These are phyloP conservation scores for Sclerotinia trifoliorum DNA, from an alignment of 2,329 filamentous ascomycete species.

Conservation along the genomic window DNA sequence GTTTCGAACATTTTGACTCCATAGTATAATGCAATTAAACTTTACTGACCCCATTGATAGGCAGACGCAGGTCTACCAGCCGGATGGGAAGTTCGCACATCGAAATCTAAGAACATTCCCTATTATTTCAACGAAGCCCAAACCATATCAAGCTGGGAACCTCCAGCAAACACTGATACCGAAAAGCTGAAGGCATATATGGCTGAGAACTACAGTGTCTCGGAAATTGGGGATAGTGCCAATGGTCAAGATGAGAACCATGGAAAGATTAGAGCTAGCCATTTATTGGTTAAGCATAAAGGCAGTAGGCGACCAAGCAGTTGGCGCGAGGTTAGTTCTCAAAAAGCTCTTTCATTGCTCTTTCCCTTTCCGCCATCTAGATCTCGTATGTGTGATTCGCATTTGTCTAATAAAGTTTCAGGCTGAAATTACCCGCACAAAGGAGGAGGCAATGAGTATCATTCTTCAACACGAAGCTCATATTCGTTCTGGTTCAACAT, in stretches of 20 bases:
- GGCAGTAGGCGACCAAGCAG: conserved; percentile 86
- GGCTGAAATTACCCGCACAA: conserved; percentile 80
- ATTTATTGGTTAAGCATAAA: conserved; percentile 90
- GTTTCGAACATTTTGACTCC: not conserved
- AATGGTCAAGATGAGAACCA: conserved; percentile 46
- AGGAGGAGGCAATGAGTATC: conserved; percentile 80
- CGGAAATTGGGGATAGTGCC: conserved; percentile 43
- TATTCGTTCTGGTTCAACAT: conserved; percentile 68
- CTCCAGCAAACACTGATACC: conserved; percentile 80
- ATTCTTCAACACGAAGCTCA: conserved; percentile 71
- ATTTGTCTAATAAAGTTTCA: conserved; percentile 35
- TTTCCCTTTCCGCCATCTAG: no score
- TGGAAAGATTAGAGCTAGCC: conserved; percentile 89
- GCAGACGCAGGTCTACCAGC: conserved; percentile 77
- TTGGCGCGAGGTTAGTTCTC: conserved; percentile 70
- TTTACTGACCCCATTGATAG: conserved; percentile 42
- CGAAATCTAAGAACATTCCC: conserved; percentile 96
- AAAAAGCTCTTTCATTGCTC: no score
- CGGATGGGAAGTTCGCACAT: conserved; percentile 94
- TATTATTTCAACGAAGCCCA: conserved; percentile 95
- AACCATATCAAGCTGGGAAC: conserved; percentile 93
- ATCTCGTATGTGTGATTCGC: not conserved
- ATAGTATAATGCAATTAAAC: not conserved
- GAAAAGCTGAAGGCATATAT: conserved; percentile 94
- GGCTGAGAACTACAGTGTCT: conserved; percentile 76